Evolutionary conservation across 805 yeast genomes (phyloP), one percentile per base, ranked within the genome.

Genomic region (Pichia nanzhaoensis): DNA sequence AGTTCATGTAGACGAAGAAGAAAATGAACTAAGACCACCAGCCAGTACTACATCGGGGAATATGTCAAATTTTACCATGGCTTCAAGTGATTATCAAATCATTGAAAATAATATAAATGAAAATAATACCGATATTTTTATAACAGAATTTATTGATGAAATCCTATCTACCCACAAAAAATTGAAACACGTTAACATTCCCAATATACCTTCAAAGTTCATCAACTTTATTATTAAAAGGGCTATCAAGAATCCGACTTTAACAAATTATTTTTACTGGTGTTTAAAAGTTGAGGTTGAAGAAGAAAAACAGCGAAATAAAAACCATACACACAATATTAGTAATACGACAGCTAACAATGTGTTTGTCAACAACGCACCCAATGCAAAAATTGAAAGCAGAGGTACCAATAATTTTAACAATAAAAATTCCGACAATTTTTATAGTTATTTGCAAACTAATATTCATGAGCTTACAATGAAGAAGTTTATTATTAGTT

Each of bases 261-360:
- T 95, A 34, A 93, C 95, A 0, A 89, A 82, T 57, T 87, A 76
- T 57, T 78, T 95, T 49, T 90, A 87, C 61, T 93, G 99, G 98
- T 87, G 83, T 58, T 74, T 93, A 41, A 82, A 81, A 51, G 95
- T 95, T 2, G 97, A 91, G 57, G 76, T 83, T 27, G 87, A 83
- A 55, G 96, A 86, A 46, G 75, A 73, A 32, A 58, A 63, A 31
- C 33, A 43, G 4, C 48, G 43, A 34, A 51, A 46, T 56, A 69
- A 46, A 13, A 35, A 35, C 13, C 2, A 16, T 31, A 19, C 45
- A 16, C 9, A 12, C 17, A 28, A 20, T 34, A 14, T 5, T 10
- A 37, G 16, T 22, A 21, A 13, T 17, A 13, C 21, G 10, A 13
- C 21, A 4, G 27, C 18, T 8, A 22, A 20, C n/a, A 21, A 21